A percentile compares a stretch with the other conserved stretches of the same genome.
Conservation (phyloP, 768 basidiomycete genomes). For the Lactarius psammicola region DNA sequence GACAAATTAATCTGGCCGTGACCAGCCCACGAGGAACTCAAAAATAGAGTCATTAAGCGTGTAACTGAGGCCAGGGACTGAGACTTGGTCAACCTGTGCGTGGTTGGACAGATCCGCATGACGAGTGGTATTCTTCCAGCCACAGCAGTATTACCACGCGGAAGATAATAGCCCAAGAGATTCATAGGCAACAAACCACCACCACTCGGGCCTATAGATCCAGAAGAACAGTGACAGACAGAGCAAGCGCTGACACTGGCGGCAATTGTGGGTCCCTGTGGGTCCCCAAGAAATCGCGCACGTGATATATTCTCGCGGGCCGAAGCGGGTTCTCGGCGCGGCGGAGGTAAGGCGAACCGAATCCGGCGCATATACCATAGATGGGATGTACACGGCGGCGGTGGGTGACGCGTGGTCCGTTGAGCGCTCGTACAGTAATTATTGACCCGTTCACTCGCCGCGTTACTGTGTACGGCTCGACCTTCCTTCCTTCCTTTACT, state of each 20-base stretch:
- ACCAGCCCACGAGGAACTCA: conserved; percentile 23
- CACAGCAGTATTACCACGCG: neutral
- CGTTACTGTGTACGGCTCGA: conserved; percentile 5
- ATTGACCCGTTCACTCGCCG: conserved; percentile 1
- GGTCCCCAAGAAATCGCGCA: conserved; percentile 29
- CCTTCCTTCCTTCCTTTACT: neutral
- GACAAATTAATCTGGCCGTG: conserved; percentile 17
- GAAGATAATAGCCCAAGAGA: neutral
- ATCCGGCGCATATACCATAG: neutral
- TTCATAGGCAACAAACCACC: neutral
- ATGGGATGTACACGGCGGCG: neutral
- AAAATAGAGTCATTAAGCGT: conserved; percentile 7
- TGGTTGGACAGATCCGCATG: neutral
- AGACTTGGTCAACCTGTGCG: conserved; percentile 12
- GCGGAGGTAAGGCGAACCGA: neutral
- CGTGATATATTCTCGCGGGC: neutral
- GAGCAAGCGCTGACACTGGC: neutral
- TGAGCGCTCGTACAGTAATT: conserved; percentile 6
- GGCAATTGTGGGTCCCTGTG: conserved; percentile 34
- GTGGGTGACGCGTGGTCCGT: conserved; percentile 10
- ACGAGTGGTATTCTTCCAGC: neutral
- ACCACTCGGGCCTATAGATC: neutral
- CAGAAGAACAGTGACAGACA: neutral
- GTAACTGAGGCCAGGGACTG: neutral
- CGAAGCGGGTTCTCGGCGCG: neutral